These are phyloP conservation scores for Mycena olivaceomarginata DNA, from an alignment of 768 basidiomycete species.

Conservation along the genomic window DNA sequence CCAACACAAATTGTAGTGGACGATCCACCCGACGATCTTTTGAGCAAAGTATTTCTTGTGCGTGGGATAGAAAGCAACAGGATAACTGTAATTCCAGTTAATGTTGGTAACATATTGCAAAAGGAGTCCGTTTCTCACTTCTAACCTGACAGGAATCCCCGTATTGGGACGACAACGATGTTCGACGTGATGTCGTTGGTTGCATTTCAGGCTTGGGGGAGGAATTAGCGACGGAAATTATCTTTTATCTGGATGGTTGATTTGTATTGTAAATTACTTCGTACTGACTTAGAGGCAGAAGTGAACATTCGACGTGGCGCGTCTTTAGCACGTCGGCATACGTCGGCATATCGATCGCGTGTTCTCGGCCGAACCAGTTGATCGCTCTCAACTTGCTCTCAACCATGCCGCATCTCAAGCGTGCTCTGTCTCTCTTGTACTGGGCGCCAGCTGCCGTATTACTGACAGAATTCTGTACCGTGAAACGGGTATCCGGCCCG, in stretches of 20 bases:
- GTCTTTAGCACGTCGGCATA: too few relatives aligned
- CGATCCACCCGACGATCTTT: conserved; percentile 14
- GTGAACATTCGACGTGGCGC: too few relatives aligned
- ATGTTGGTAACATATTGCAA: conserved; percentile 22
- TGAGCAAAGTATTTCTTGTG: conserved; percentile 39
- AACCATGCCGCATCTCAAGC: conserved; percentile 24
- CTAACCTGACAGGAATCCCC: conserved; percentile 39
- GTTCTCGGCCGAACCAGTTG: background rate
- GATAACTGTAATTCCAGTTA: conserved; percentile 36
- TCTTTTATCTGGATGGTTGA: conserved; percentile 38
- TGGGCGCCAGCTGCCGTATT: conserved; percentile 76
- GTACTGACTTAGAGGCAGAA: too few relatives aligned
- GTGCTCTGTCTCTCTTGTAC: conserved; percentile 59
- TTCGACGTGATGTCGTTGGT: conserved; percentile 58
- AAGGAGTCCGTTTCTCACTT: background rate
- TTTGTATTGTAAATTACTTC: too few relatives aligned
- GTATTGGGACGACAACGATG: conserved; percentile 54
- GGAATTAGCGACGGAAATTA: conserved; percentile 63
- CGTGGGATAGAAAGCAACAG: conserved; percentile 43
- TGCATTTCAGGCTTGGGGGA: conserved; percentile 67
- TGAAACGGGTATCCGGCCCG: conserved; percentile 74
- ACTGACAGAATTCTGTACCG: conserved; percentile 68
- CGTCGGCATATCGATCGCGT: background rate
- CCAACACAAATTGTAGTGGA: conserved; percentile 9
- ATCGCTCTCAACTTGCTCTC: background rate